A percentile compares a stretch with the other conserved stretches of the same genome.
Evolutionary conservation across 768 basidiomycete genomes (phyloP).

Genomic region (Naganishia kalamii): DNA sequence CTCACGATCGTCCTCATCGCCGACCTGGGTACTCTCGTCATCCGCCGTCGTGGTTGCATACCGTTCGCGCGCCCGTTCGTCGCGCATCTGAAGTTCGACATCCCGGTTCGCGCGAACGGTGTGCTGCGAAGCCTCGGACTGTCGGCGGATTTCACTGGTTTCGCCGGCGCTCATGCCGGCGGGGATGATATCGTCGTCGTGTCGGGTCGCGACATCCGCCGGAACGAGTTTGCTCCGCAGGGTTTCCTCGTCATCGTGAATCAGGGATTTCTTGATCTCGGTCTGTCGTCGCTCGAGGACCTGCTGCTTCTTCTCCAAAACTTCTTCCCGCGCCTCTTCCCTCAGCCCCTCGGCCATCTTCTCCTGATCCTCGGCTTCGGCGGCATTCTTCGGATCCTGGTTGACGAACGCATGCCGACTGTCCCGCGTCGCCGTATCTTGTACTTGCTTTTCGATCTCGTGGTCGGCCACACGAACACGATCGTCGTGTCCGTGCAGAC

Average conservation of each 20-base stretch:
- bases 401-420: neutral
- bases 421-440: slow-evolving; percentile 5
- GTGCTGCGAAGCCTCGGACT: neutral
- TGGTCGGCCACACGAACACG: neutral
- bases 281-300: slow-evolving; percentile 8
- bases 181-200: slow-evolving; percentile 14
- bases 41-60: neutral
- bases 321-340: slow-evolving; percentile 1
- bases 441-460: neutral
- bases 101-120: neutral
- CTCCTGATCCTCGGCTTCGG: slow-evolving; percentile 3
- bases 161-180: neutral
- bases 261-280: slow-evolving; percentile 17
- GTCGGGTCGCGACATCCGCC: neutral
- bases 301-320: neutral
- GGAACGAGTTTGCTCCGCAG: slow-evolving; percentile 12
- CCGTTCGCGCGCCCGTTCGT: neutral
- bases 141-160: neutral
- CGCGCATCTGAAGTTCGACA: neutral
- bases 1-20: neutral
- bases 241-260: slow-evolving; percentile 8
- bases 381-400: neutral
- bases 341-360: neutral
- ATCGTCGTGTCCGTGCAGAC: slow-evolving; percentile 6
- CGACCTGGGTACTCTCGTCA: neutral